Percentiles rank a stretch among this genome's conserved stretches.
Evolutionary conservation across 331 rosid species (phyloP).

Genomic region (Rosa hybrid): DNA sequence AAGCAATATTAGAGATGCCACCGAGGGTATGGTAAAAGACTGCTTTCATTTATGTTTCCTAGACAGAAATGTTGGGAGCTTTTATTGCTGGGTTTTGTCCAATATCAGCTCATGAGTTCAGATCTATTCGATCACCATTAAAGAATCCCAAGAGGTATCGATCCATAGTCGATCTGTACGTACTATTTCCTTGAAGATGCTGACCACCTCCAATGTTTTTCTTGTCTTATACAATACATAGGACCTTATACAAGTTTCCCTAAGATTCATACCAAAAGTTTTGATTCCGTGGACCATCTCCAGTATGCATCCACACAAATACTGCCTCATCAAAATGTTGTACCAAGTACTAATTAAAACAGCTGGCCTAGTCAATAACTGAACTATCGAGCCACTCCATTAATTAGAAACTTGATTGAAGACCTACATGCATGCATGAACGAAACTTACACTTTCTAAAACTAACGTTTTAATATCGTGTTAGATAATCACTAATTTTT

Average conservation of each 20-base stretch:
- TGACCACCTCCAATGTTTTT: slow-evolving; percentile 11
- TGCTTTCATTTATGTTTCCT: slow-evolving; percentile 2
- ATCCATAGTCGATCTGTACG: neutral
- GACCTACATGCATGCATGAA: neutral
- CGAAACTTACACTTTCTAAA: neutral
- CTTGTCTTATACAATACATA: slow-evolving; percentile 16
- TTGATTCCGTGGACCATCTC: slow-evolving; percentile 39
- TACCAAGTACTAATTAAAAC: neutral
- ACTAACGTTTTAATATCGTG: no score
- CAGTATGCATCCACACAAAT: neutral
- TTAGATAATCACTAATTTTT: no score
- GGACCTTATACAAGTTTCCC: neutral
- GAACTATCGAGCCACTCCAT: neutral
- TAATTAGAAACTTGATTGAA: neutral
- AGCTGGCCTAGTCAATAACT: neutral
- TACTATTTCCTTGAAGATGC: neutral
- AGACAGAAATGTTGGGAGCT: slow-evolving; percentile 2
- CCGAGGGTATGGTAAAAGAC: neutral
- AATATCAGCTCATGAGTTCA: neutral
- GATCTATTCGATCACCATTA: neutral
- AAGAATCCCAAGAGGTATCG: neutral
- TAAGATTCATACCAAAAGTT: neutral
- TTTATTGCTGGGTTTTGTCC: neutral
- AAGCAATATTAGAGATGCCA: neutral
- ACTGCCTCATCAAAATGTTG: neutral